These are phyloP conservation scores for Vitis amurensis DNA, from an alignment of 164 flowering plant species.

Conservation along the genomic window DNA sequence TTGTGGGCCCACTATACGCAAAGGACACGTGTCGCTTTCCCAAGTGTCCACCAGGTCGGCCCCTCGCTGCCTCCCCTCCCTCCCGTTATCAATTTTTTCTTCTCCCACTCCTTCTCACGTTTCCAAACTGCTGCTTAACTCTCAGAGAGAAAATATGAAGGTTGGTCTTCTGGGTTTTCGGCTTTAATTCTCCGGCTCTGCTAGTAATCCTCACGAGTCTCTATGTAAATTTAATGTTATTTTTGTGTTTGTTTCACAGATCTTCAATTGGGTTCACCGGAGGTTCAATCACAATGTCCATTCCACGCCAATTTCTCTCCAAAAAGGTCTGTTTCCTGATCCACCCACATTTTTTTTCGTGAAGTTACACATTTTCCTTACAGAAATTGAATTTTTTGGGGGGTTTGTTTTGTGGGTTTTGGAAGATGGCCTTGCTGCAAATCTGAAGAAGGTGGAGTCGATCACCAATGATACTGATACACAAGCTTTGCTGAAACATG, in stretches of 20 bases:
- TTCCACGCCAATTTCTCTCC: constrained; percentile 11
- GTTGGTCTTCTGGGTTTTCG: neutral
- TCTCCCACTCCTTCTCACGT: neutral
- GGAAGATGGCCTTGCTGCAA: constrained; percentile 24
- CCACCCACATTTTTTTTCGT: neutral
- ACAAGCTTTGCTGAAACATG: constrained; percentile 39
- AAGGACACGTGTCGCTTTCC: constrained; percentile 12
- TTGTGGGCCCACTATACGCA: constrained; percentile 8
- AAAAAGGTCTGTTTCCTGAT: constrained; percentile 20
- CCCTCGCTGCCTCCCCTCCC: constrained; percentile 2
- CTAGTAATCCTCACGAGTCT: no score
- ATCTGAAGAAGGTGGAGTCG: constrained; percentile 20
- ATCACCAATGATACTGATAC: constrained; percentile 29
- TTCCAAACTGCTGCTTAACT: constrained; percentile 1
- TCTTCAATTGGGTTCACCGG: constrained; percentile 73
- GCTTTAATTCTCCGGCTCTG: no score
- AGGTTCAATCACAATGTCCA: constrained; percentile 36
- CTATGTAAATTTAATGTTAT: no score
- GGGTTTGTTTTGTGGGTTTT: neutral
- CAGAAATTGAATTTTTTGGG: neutral
- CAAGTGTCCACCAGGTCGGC: neutral
- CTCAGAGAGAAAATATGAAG: constrained; percentile 9
- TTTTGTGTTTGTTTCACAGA: constrained; percentile 26
- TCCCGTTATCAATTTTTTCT: neutral
- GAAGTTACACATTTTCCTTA: neutral